Evolutionary conservation across 495 filamentous ascomycete genomes (phyloP), one percentile per base, ranked within the genome.

Genomic region (Apiosordaria backusii): DNA sequence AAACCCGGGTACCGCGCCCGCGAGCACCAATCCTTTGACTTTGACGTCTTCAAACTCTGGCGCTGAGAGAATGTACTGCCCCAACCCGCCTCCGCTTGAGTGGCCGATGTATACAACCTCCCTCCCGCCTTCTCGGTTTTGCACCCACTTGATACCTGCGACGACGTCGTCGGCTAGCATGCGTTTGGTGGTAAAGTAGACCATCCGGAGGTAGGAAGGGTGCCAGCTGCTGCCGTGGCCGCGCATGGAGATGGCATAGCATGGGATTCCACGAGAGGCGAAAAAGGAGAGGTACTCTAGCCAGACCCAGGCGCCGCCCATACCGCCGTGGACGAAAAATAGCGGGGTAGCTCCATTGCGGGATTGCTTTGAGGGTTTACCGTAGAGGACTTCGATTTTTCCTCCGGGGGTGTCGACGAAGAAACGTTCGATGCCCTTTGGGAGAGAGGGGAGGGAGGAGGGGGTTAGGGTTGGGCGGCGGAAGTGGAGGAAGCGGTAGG

Each of bases 171-270:
- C 68, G 4, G 79, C 82, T 6, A 84, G 68, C 52, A 67, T 72
- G n/a, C 71, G 68, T 61, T 76, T 75, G 1, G 72, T 76, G 26
- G 73, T 79, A 25, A 50, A 64, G 50, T 74, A 80, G 19, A 77
- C 71, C 75, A 79, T 76, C n/a, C 72, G 62, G 23, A 76, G 60
- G 63, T 74, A 81, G 2, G 71, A 70, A 0, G 80, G 83, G 54
- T 78, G 70, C 76, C 81, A 81, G 68, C 80, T 83, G 50, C 68
- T 73, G 16, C 83, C 84, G 69, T 85, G 84, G 3, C 82, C 83
- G 10, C 82, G 75, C 55, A 79, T 67, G 1, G 78, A 82, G n/a
- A 85, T 45, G 16, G 82, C 81, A 64, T 84, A 84, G 70, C 79
- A 81, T 0, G 77, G 73, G 65, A 78, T 74, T 25, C 77, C 76